Evolutionary conservation across 78 protist genomes (phyloP), one percentile per base, ranked within the genome.

Genomic region (Dictyostelium brefeldianum): DNA sequence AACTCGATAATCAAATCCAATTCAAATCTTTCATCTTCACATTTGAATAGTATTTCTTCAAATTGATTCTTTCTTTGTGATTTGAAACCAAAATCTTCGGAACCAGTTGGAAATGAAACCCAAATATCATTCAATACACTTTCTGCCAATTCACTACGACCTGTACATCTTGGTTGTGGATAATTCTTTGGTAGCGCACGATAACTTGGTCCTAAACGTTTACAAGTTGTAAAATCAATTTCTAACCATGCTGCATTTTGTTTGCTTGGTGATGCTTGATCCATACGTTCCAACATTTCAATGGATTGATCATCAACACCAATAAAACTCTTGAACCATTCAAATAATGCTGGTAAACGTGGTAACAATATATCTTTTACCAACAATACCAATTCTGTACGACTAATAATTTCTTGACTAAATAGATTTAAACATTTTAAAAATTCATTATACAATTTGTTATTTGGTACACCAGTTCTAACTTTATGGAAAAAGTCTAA

Each of bases 11-110:
- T 67, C 47, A 96, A 57, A 53, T 98, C 99, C 65, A 97, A 78
- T 79, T 98, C 98, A 56, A 56, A 92, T 36, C 97, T 95, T 81
- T 98, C 99, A 82, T 98, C 99, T 64, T 96, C 99, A 67, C 78
- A 95, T 65, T 59, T 79, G 94, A 47, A 97, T 64, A 97, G 29
- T 43, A 56, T 73, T 81, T 98, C 98, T 71, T 97, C 98, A 59
- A 80, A 89, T 69, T 59, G 85, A 59, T 91, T 96, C 92, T 96
- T 90, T 27, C 83, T 43, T 59, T 81, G 69, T 50, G 96, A 29
- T 57, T 94, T 83, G 89, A 94, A 89, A 46, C 69, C 56, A 22
- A 22, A 41, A 18, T 96, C 98, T 48, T 98, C 99, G 29, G 48
- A 22, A 67, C 98, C 97, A 27, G 95, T 82, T 4, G 98, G 96